Base-by-base conservation (phyloP, 768 basidiomycete species). In the Pseudohyphozyma bogoriensis region DNA sequence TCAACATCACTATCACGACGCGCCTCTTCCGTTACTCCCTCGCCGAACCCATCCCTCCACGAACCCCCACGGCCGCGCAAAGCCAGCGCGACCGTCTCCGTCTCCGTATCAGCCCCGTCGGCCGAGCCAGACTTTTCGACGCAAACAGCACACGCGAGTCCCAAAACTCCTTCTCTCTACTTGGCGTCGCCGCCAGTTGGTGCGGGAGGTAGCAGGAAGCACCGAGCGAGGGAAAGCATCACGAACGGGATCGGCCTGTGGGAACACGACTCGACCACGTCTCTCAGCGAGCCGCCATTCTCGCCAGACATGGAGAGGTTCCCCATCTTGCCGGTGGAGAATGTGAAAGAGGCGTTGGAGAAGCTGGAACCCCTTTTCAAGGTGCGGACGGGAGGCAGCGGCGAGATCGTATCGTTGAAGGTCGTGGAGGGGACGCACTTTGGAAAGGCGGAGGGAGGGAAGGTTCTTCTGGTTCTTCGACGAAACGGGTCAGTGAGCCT, bases 201-300 rank as follows among this genome's bases (percentile, higher is more conserved):
- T 1, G 13, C 28, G 12, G 12, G 50, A n/a, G n/a, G 22, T 16
- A 44, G 42, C 16, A 40, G 13, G 13, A 51, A 55, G 22, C 55
- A 58, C 32, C 29, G 46, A 31, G 54, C 51, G 20, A 56, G 51
- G 26, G 65, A 56, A 4, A 62, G 60, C 32, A 62, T 66, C 24
- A 52, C 65, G 40, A 55, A n/a, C 7, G 60, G 65, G 5, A 66
- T 66, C 22, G 65, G 65, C n/a, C 52, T 66, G 37, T 66, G 65
- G 65, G 60, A 66, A 37, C 15, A 24, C 46, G 29, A 47, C 7
- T 20, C 15, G 3, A 28, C 24, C 32, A 42, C 20, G 32, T 11
- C 39, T 0, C 35, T 31, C 5, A 9, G 18, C 22, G 16, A 29
- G 9, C 24, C 3, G 39, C 26, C 22, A 20, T 33, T 15, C 2